Evolutionary conservation across 164 flowering plant species (phyloP).

Genomic region (Warburgia ugandensis): DNA sequence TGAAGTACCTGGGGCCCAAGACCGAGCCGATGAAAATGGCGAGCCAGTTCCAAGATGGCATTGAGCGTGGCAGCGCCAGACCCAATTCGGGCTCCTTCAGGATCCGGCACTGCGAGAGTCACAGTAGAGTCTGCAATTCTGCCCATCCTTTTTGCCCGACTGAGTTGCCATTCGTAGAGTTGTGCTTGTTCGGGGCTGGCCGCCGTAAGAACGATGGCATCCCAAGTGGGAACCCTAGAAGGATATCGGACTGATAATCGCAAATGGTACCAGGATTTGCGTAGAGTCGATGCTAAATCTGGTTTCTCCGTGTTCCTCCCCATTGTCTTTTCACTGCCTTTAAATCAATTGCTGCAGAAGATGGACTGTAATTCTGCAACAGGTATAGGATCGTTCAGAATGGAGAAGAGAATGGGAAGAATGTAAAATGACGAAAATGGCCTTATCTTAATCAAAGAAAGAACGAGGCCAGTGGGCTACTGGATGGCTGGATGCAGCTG

Average conservation of each 20-base stretch:
- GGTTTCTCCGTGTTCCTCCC: constrained; percentile 12
- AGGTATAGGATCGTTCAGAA: too few relatives aligned
- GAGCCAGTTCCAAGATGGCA: constrained; percentile 59
- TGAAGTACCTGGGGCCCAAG: constrained; percentile 18
- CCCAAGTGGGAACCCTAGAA: constrained; percentile 91
- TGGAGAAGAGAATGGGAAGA: too few relatives aligned
- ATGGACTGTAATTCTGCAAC: too few relatives aligned
- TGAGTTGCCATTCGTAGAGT: constrained; percentile 90
- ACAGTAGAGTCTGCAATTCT: constrained; percentile 73
- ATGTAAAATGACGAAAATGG: too few relatives aligned
- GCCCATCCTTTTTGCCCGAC: constrained; percentile 79
- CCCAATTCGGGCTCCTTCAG: constrained; percentile 85
- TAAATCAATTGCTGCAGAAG: too few relatives aligned
- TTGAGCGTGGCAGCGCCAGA: constrained; percentile 96
- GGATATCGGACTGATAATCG: constrained; percentile 82
- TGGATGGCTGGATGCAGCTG: too few relatives aligned
- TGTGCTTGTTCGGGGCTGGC: constrained; percentile 97
- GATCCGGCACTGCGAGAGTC: constrained; percentile 92
- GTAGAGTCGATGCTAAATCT: constrained; percentile 38
- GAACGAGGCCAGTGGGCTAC: too few relatives aligned
- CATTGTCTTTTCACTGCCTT: background rate
- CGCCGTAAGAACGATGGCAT: constrained; percentile 88
- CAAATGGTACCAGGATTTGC: constrained; percentile 84
- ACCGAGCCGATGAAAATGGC: constrained; percentile 23
- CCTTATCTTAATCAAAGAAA: too few relatives aligned